Percentiles rank a stretch among this genome's conserved stretches.
Evolutionary conservation across 805 yeast genomes (phyloP).

Genomic region (Kazachstania africana): DNA sequence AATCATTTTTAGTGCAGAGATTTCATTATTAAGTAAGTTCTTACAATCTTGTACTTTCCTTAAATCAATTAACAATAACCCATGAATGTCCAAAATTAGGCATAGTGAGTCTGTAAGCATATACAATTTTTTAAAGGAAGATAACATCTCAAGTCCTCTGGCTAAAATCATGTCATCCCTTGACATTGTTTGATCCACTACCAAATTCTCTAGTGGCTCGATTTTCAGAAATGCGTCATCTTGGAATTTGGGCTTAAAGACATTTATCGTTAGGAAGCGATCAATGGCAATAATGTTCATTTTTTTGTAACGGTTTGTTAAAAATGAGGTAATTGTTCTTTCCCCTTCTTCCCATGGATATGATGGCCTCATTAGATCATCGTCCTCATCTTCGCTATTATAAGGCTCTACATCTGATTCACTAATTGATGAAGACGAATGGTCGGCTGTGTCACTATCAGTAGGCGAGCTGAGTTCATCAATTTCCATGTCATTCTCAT

Average conservation of each 20-base stretch:
- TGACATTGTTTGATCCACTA: not conserved
- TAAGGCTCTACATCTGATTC: no score
- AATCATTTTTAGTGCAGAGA: constrained; percentile 9
- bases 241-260: constrained; percentile 16
- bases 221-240: constrained; percentile 12
- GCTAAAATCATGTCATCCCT: no score
- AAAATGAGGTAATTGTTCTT: constrained; percentile 10
- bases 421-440: no score
- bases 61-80: constrained; percentile 15
- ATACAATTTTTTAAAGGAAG: constrained; percentile 17
- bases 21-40: constrained; percentile 3
- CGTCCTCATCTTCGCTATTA: not conserved
- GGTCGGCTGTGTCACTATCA: no score
- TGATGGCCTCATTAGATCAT: no score
- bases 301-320: constrained; percentile 15
- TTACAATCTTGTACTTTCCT: constrained; percentile 5
- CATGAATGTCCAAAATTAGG: constrained; percentile 14
- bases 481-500: no score
- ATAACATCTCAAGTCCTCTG: no score
- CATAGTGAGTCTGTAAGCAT: constrained; percentile 13
- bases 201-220: constrained; percentile 7
- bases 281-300: constrained; percentile 18
- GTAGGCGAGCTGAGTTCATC: no score
- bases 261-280: constrained; percentile 8
- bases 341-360: no score